Conservation (phyloP, 2,329 filamentous ascomycete genomes). For the Fusarium sp. region DNA sequence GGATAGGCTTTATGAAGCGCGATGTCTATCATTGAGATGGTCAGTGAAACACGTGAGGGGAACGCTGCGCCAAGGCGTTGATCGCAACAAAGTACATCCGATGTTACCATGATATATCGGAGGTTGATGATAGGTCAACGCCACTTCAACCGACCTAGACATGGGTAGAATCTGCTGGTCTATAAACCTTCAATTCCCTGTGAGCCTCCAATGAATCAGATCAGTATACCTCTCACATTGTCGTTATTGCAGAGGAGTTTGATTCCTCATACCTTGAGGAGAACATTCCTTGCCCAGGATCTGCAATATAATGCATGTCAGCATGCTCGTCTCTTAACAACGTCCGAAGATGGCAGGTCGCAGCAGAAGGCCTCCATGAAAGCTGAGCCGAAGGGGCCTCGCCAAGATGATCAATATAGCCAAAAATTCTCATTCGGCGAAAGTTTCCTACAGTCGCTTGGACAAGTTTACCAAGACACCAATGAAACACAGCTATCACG, state of each 20-base stretch:
- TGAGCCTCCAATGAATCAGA: neutral
- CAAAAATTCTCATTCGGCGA: neutral
- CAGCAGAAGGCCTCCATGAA: neutral
- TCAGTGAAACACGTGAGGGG: neutral
- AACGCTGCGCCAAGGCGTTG: neutral
- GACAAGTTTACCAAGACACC: neutral
- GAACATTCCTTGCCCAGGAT: neutral
- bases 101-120: neutral
- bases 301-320: neutral
- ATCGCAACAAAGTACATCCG: neutral
- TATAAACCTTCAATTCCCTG: neutral
- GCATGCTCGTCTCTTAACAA: neutral
- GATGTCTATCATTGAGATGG: neutral
- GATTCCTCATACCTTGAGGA: neutral
- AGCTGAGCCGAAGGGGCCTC: neutral
- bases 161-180: neutral
- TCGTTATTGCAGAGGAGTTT: neutral
- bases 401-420: neutral
- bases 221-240: neutral
- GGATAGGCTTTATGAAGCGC: neutral
- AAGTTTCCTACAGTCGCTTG: neutral
- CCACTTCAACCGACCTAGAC: neutral
- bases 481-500: neutral
- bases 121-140: neutral
- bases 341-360: neutral